Evolutionary conservation across 73 alveolate genomes (phyloP).

Genomic region (Blepharisma japonicum): DNA sequence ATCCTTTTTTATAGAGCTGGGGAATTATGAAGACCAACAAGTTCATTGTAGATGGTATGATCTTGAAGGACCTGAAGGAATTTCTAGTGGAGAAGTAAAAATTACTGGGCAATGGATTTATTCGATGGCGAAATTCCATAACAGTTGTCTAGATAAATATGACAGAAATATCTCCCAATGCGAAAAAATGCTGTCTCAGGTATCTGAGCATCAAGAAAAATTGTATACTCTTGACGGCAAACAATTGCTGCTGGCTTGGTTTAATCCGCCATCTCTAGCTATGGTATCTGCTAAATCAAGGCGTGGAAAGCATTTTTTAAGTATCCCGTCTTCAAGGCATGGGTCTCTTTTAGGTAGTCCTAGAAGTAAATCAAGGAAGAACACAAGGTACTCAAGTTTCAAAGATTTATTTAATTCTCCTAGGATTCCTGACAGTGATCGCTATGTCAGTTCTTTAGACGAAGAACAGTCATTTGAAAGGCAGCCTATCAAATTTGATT

Average conservation of each 20-base stretch:
- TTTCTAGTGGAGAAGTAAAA: conserved; percentile 19
- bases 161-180: background rate
- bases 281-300: background rate
- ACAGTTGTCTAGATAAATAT: background rate
- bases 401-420: background rate
- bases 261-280: conserved; percentile 1
- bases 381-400: background rate
- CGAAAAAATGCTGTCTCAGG: background rate
- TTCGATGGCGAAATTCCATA: background rate
- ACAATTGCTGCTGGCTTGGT: conserved; percentile 7
- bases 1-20: background rate
- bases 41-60: conserved; percentile 32
- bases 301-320: background rate
- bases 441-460: conserved; percentile 15
- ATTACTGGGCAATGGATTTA: conserved; percentile 24
- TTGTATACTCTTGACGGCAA: background rate
- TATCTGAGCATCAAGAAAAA: conserved; percentile 1
- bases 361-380: background rate
- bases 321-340: conserved; percentile 14
- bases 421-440: background rate
- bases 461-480: no score
- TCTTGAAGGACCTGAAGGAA: conserved; percentile 32
- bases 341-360: background rate
- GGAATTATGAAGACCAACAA: conserved; percentile 16
- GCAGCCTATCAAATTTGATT: background rate